Conservation (phyloP, 768 basidiomycete species). For the Astraeus odoratus region DNA sequence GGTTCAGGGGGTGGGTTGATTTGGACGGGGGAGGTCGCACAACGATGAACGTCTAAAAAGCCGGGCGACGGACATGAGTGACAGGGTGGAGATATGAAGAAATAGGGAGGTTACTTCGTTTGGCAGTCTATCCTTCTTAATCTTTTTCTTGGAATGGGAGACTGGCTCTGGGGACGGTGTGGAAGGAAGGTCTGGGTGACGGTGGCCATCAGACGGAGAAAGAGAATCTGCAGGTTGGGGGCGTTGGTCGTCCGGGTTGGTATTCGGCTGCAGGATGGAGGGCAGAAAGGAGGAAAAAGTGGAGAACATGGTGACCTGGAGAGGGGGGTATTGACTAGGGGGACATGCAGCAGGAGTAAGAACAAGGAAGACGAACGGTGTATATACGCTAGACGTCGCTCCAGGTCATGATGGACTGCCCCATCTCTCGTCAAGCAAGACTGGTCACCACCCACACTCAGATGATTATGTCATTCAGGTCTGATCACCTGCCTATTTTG, state of each 20-base stretch:
- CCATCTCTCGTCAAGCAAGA: no score
- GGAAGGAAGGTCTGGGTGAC: neutral
- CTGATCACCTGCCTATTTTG: no score
- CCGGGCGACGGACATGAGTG: constrained; percentile 1
- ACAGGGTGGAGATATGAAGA: constrained; percentile 1
- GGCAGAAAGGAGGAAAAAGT: constrained; percentile 46
- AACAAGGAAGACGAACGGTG: neutral
- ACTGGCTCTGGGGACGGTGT: constrained; percentile 10
- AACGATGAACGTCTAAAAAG: constrained; percentile 75
- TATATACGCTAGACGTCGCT: no score
- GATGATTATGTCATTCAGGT: no score
- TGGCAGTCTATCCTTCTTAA: constrained; percentile 34
- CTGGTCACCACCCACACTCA: no score
- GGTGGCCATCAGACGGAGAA: no score
- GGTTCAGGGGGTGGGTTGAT: constrained; percentile 80
- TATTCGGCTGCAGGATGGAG: constrained; percentile 33
- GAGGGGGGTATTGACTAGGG: no score
- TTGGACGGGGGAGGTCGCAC: constrained; percentile 85
- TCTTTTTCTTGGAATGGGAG: constrained; percentile 39
- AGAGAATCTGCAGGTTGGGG: neutral
- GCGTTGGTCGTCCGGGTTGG: neutral
- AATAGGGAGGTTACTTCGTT: constrained; percentile 39
- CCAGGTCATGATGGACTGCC: no score
- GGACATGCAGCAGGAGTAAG: neutral
- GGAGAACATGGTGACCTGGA: constrained; percentile 40